Evolutionary conservation across 2,329 filamentous ascomycete species (phyloP).

Genomic region (Xylaria sp.): DNA sequence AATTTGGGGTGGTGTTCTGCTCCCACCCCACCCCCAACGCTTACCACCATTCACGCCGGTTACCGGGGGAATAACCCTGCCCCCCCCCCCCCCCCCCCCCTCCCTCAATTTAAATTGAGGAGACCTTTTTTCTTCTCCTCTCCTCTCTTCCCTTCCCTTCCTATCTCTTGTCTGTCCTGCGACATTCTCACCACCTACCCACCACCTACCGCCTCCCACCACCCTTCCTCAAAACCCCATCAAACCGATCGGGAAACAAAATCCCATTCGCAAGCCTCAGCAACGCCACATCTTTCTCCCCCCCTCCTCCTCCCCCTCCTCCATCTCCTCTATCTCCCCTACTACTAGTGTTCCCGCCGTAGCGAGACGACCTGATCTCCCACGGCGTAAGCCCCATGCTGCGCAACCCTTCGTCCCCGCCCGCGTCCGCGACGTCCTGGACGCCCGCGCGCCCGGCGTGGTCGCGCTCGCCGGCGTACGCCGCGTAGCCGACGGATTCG

Average conservation of each 20-base stretch:
- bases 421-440: slow-evolving; percentile 53
- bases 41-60: neutral
- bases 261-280: slow-evolving; percentile 46
- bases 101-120: too few relatives aligned
- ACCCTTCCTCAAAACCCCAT: slow-evolving; percentile 25
- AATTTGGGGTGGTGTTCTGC: too few relatives aligned
- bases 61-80: neutral
- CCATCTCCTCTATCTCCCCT: neutral
- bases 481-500: slow-evolving; percentile 21
- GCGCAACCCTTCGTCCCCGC: slow-evolving; percentile 52
- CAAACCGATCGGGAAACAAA: slow-evolving; percentile 46
- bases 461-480: slow-evolving; percentile 65
- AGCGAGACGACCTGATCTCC: slow-evolving; percentile 22
- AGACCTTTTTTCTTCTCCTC: too few relatives aligned
- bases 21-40: too few relatives aligned
- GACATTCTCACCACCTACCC: neutral
- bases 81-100: too few relatives aligned
- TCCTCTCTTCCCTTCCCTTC: neutral
- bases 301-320: neutral
- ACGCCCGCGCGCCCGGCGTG: slow-evolving; percentile 62
- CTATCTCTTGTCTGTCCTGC: neutral
- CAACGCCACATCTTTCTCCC: slow-evolving; percentile 38
- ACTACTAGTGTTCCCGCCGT: neutral
- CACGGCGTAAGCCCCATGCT: slow-evolving; percentile 60
- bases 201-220: slow-evolving; percentile 18